These are phyloP conservation scores for Heliamphora exappendiculata DNA, from an alignment of 148 eudicot species.

Conservation along the genomic window DNA sequence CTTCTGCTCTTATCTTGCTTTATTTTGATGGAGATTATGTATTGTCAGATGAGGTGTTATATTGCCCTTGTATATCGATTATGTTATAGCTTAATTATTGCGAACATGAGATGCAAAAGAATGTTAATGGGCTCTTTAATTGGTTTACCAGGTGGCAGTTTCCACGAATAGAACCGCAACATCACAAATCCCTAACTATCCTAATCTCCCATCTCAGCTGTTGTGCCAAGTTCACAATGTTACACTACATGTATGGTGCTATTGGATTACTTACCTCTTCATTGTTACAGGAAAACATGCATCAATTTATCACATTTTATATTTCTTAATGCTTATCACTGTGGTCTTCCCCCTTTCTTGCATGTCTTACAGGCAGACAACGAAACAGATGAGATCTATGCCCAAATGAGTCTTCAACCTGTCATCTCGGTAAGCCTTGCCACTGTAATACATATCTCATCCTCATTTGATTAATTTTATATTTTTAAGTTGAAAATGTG, in stretches of 20 bases:
- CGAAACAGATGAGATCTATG: conserved; percentile 92
- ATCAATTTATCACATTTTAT: neutral
- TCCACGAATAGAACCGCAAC: conserved; percentile 79
- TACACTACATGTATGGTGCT: conserved; percentile 60
- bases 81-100: too few species aligned
- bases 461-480: neutral
- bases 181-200: conserved; percentile 85
- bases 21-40: neutral
- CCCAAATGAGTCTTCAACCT: conserved; percentile 97
- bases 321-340: neutral
- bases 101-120: neutral
- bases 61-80: neutral
- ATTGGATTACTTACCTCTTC: neutral
- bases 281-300: neutral
- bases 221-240: conserved; percentile 87
- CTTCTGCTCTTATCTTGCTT: neutral
- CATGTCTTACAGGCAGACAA: conserved; percentile 62
- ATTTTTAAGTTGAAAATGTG: neutral
- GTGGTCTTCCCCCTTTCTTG: neutral
- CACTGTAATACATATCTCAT: neutral
- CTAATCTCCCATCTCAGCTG: conserved; percentile 82
- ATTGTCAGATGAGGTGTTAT: neutral
- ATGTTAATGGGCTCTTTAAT: conserved; percentile 11
- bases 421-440: conserved; percentile 59
- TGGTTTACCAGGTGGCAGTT: conserved; percentile 60